Evolutionary conservation across 2,329 filamentous ascomycete genomes (phyloP), one percentile per base, ranked within the genome.

Genomic region (Colletotrichum musae): DNA sequence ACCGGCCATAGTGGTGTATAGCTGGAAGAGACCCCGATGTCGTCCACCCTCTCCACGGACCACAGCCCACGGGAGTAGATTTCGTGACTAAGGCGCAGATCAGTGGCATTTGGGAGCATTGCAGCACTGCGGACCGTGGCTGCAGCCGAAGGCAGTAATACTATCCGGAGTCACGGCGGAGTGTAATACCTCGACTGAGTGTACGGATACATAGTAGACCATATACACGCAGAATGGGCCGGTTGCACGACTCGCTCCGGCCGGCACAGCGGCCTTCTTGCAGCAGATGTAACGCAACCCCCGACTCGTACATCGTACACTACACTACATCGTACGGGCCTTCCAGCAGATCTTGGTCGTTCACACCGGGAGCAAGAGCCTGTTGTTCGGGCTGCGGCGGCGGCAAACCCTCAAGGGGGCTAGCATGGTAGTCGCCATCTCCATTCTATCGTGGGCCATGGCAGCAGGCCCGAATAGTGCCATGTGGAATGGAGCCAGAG

Each of bases 211-310:
- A 24, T 24, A 24, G 21, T 24, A 24, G 21, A 24, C 21, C 21
- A 24, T 24, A 10, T 36, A 36, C 32, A 47, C 52, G 43, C 58
- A 51, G 51, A 41, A 57, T 26, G 43, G 43, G 41, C 32, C 3
- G 32, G n/a, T 47, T 58, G 50, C 54, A 68, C 65, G 65, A 65
- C 54, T 65, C 54, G 24, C 36, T 58, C 60, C 41, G 24, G 9
- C 65, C 48, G 32, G 60, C 48, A 51, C 65, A 43, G 28, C 52
- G 26, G 26, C 13, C 50, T 56, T 56, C 50, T 39, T 54, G 41
- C 53, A 68, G 47, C 32, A 28, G 48, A 65, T 68, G 65, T 56
- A 68, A 65, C 54, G 61, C 48, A 54, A 64, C 47, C 60, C 61
- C 62, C 65, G 61, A 68, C 60, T 68, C 65, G 41, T 50, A 43